Percentiles rank a stretch among this genome's conserved stretches.
Evolutionary conservation across 164 flowering plant genomes (phyloP).

Genomic region (Magnolia officinalis): DNA sequence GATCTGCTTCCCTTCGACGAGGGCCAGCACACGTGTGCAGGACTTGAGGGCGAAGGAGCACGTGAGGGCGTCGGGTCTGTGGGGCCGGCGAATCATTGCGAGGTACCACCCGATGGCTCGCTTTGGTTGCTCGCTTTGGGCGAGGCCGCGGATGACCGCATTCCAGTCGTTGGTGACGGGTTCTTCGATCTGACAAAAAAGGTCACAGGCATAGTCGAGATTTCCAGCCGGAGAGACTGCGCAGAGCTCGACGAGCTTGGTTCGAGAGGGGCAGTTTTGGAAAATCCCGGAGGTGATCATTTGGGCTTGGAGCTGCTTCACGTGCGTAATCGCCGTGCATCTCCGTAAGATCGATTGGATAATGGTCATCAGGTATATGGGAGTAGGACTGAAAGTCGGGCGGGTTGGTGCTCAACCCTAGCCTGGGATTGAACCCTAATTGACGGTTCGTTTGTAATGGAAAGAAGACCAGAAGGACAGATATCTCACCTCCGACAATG

Average conservation of each 20-base stretch:
- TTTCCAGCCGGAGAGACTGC: constrained; percentile 48
- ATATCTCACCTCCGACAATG: no score
- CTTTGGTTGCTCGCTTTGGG: constrained; percentile 46
- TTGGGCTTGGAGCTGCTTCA: constrained; percentile 69
- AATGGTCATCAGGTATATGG: constrained; percentile 22
- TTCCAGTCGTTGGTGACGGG: constrained; percentile 81
- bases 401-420: no score
- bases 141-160: constrained; percentile 75
- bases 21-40: constrained; percentile 63
- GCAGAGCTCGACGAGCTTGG: constrained; percentile 65
- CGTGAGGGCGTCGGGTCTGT: constrained; percentile 70
- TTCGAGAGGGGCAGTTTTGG: constrained; percentile 35
- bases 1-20: constrained; percentile 47
- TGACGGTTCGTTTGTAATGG: no score
- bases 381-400: no score
- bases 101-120: constrained; percentile 42
- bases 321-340: constrained; percentile 44
- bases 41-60: constrained; percentile 82
- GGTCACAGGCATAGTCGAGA: constrained; percentile 48
- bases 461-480: no score
- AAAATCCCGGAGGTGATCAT: constrained; percentile 53
- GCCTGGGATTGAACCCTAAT: no score
- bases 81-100: constrained; percentile 30
- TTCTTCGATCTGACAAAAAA: constrained; percentile 38
- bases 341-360: constrained; percentile 39